These are phyloP conservation scores for Saturnispora gosingensis DNA, from an alignment of 805 yeast species.

Conservation along the genomic window DNA sequence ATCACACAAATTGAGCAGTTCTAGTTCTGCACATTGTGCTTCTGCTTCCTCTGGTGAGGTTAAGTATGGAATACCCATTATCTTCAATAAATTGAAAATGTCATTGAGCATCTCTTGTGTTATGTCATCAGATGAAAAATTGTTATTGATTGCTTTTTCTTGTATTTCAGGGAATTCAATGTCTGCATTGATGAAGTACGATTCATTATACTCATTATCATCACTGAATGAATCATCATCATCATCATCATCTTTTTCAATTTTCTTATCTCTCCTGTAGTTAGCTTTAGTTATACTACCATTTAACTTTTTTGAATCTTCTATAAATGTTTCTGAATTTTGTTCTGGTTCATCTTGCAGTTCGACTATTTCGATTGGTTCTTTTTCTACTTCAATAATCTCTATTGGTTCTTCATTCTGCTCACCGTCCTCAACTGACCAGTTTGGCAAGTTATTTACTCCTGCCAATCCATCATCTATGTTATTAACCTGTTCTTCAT, in stretches of 20 bases:
- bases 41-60: constrained; percentile 99
- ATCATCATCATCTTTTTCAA: background rate
- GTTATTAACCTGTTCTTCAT: no score
- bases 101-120: constrained; percentile 78
- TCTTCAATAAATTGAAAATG: constrained; percentile 75
- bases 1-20: constrained; percentile 66
- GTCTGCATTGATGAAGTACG: background rate
- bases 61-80: constrained; percentile 90
- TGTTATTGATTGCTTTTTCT: background rate
- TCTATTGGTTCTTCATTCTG: background rate
- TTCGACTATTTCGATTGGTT: background rate
- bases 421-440: background rate
- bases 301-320: background rate
- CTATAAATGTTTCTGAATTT: background rate
- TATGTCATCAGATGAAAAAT: constrained; percentile 62
- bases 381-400: background rate
- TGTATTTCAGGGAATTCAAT: constrained; percentile 1
- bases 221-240: constrained; percentile 54
- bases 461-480: no score
- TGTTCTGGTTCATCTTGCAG: background rate
- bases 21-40: constrained; percentile 89
- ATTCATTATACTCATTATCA: constrained; percentile 49
- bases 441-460: no score
- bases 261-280: no score
- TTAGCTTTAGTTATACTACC: background rate